Evolutionary conservation across 2,329 filamentous ascomycete genomes (phyloP).

Genomic region (Magnaporthiopsis rhizophila): DNA sequence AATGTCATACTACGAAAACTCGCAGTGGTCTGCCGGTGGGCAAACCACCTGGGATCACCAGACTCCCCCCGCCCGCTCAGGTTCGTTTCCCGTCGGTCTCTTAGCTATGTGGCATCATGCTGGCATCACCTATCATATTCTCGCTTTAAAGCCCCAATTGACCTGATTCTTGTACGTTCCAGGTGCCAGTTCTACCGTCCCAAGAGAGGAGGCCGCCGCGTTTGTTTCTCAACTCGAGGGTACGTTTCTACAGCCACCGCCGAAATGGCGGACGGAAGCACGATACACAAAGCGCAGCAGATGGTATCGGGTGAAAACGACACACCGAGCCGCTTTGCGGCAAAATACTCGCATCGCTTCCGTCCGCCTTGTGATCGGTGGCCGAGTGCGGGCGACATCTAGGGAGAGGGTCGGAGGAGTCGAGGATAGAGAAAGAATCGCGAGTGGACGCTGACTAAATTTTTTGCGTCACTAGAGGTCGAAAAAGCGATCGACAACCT

Average conservation of each 20-base stretch:
- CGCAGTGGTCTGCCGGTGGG: constrained; percentile 19
- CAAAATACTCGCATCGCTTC: not conserved
- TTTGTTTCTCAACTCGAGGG: constrained; percentile 29
- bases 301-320: too few relatives aligned
- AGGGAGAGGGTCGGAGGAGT: not conserved
- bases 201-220: constrained; percentile 24
- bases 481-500: constrained; percentile 94
- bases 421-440: too few relatives aligned
- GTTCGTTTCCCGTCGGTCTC: constrained; percentile 12
- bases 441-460: constrained; percentile 11
- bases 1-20: constrained; percentile 23
- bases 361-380: too few relatives aligned
- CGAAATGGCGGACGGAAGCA: not conserved
- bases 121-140: not conserved
- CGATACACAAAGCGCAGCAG: too few relatives aligned
- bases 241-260: constrained; percentile 17
- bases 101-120: not conserved
- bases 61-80: constrained; percentile 20
- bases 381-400: not conserved
- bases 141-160: constrained; percentile 4
- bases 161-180: not conserved
- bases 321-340: not conserved
- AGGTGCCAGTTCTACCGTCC: constrained; percentile 28
- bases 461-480: constrained; percentile 58
- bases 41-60: constrained; percentile 21